Evolutionary conservation across 2,329 filamentous ascomycete species (phyloP), one percentile per base, ranked within the genome.

Genomic region (Talaromyces sp.): DNA sequence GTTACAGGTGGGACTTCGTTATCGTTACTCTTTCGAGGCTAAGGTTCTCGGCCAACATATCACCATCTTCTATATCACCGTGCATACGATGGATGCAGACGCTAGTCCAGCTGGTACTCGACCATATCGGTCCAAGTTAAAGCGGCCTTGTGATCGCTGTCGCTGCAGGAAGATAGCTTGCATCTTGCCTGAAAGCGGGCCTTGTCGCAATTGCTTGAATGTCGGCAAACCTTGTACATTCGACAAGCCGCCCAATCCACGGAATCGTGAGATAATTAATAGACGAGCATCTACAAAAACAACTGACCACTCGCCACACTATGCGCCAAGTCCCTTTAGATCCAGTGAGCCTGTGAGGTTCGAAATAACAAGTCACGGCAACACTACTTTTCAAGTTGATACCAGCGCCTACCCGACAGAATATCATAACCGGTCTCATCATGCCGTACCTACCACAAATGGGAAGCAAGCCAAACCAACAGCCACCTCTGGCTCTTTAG

Each of bases 101-200:
- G 14, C 22, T 6, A 54, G 50, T 31, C 27, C 16, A 54, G 43
- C 35, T 2, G 58, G 45, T 19, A 41, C 60, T 22, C 71, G 74
- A 39, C 74, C 73, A 13, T 75, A 75, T 63, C 72, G 73, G 48
- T 75, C 74, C 47, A 75, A 75, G 62, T 68, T 72, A n/a, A 72
- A 74, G 60, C 70, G 73, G 45, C 74, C 74, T 16, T 75, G 74
- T 58, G 73, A 75, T 67, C 70, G 73, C 68, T 75, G 74, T 68
- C 73, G 74, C 11, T 68, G 69, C 35, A 69, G 74, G 41, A 76
- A 76, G 63, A 67, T 74, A 4, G 72, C 71, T 19, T 76, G 74
- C 54, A 68, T 54, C 64, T 69, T 45, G 65, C 72, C 16, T 74
- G 73, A 60, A 66, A 71, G 33, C 68, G 73, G 60, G 71, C 71